A percentile compares a stretch with the other conserved stretches of the same genome.
These are phyloP conservation scores for Zasmidium angulare DNA, from an alignment of 2,329 filamentous ascomycete species.

Conservation along the genomic window DNA sequence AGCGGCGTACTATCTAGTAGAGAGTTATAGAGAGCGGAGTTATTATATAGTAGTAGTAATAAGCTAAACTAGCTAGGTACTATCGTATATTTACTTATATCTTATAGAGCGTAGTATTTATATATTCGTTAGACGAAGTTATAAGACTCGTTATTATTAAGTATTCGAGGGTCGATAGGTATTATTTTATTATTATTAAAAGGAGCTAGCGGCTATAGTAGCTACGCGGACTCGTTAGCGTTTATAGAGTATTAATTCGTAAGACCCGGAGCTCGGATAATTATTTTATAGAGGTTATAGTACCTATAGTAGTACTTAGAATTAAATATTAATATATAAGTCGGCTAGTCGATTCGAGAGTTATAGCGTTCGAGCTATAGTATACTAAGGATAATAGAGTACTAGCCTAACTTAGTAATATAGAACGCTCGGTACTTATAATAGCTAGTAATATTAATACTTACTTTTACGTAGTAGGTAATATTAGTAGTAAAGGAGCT, in stretches of 20 bases:
- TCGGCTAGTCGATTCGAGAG: not conserved
- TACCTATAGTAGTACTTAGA: no score
- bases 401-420: not conserved
- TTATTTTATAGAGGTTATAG: not conserved
- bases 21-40: no score
- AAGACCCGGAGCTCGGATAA: not conserved
- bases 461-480: no score
- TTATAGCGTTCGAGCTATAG: not conserved
- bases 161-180: not conserved
- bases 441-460: no score
- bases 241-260: no score
- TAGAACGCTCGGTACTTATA: not conserved
- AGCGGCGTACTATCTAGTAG: no score
- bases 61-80: no score
- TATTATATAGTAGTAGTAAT: no score
- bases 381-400: not conserved
- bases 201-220: not conserved
- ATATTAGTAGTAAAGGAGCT: no score
- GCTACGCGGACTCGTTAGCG: not conserved
- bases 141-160: not conserved
- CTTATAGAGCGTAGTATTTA: not conserved
- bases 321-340: not conserved
- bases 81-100: not conserved
- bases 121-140: not conserved
- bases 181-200: not conserved